Evolutionary conservation across 1,284 basidiomycete genomes (phyloP).

Genomic region (Cryptococcus hybrid): DNA sequence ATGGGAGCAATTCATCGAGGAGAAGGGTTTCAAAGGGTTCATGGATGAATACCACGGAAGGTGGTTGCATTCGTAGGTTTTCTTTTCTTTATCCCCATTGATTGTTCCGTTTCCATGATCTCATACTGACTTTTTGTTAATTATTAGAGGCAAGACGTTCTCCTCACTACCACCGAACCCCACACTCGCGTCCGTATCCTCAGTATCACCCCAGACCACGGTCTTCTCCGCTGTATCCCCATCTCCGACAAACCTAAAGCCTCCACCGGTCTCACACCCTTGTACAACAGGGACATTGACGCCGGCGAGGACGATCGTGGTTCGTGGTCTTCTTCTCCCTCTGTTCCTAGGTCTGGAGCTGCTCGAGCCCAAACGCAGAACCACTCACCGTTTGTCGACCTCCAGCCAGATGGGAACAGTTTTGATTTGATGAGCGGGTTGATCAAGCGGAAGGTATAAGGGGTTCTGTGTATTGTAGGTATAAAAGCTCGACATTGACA

Average conservation of each 20-base stretch:
- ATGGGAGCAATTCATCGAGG: slow-evolving; percentile 68
- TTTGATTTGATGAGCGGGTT: slow-evolving; percentile 93
- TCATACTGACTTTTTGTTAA: neutral
- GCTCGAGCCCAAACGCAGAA: slow-evolving; percentile 7
- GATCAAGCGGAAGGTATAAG: slow-evolving; percentile 64
- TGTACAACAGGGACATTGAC: slow-evolving; percentile 35
- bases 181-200: slow-evolving; percentile 70
- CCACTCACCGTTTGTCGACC: slow-evolving; percentile 53
- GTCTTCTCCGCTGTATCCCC: slow-evolving; percentile 78
- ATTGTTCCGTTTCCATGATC: neutral
- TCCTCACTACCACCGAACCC: slow-evolving; percentile 71
- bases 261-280: slow-evolving; percentile 39
- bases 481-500: neutral
- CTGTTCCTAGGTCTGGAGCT: neutral
- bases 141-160: slow-evolving; percentile 74
- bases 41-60: slow-evolving; percentile 70
- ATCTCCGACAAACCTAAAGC: slow-evolving; percentile 46
- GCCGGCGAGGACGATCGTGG: slow-evolving; percentile 37
- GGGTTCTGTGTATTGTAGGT: neutral
- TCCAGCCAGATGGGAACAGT: slow-evolving; percentile 94
- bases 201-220: slow-evolving; percentile 84
- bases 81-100: neutral
- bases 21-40: slow-evolving; percentile 71
- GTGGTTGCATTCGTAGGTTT: slow-evolving; percentile 86
- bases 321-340: slow-evolving; percentile 1